phyloP scores from a whole-genome alignment of 352 stramenopile genomes.

The Pythium scleroteichum region DNA sequence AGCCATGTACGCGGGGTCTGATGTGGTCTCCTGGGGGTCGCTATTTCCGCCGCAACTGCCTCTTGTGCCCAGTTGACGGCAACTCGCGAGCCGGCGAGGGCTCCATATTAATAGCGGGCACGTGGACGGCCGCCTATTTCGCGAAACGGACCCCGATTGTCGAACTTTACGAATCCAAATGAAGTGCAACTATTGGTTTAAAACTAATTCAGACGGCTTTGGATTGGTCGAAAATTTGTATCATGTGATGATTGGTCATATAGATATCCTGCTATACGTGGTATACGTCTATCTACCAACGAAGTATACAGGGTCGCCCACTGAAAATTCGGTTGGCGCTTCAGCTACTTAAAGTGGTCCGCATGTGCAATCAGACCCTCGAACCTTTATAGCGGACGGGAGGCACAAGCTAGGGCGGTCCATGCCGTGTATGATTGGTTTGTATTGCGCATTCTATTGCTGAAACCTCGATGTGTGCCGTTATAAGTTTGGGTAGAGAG shows the following conservation, averaged over 20 bases:
- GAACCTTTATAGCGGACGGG: too few relatives aligned
- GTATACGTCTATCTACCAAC: too few relatives aligned
- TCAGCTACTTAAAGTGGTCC: too few relatives aligned
- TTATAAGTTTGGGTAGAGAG: too few relatives aligned
- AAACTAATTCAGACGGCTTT: neutral
- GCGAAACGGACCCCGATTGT: neutral
- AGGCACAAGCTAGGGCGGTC: too few relatives aligned
- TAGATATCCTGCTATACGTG: neutral
- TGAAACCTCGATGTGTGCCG: too few relatives aligned
- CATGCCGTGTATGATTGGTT: too few relatives aligned
- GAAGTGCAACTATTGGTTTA: neutral
- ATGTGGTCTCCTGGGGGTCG: neutral
- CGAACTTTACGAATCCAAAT: neutral
- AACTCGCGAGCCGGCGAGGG: neutral
- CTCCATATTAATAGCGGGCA: neutral
- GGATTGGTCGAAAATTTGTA: neutral
- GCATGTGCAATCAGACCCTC: too few relatives aligned
- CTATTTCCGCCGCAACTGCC: conserved; percentile 1
- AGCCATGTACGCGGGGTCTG: neutral
- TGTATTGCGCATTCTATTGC: too few relatives aligned
- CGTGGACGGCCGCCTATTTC: too few relatives aligned
- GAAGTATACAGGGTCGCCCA: neutral
- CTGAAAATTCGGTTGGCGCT: neutral
- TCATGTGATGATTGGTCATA: neutral
- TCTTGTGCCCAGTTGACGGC: neutral